A percentile compares a stretch with the other conserved stretches of the same genome.
phyloP scores from a whole-genome alignment of 768 basidiomycete genomes.

The Termitomyces sp. region DNA sequence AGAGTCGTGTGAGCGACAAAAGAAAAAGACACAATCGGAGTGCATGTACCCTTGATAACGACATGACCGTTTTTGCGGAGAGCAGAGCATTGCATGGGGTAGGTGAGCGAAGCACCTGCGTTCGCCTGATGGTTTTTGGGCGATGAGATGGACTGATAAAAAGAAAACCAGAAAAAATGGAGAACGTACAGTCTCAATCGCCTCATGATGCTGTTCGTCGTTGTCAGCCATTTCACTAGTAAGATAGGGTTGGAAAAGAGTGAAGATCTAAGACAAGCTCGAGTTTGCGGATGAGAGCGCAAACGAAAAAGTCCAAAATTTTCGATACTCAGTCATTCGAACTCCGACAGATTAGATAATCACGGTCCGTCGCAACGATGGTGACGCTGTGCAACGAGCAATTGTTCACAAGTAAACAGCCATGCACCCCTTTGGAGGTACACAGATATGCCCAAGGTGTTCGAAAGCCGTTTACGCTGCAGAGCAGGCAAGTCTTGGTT shows the following conservation, averaged over 20 bases:
- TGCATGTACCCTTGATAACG: conserved; percentile 78
- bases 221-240: conserved; percentile 77
- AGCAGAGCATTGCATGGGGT: conserved; percentile 94
- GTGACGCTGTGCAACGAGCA: neutral
- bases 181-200: conserved; percentile 70
- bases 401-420: conserved; percentile 10
- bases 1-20: conserved; percentile 5
- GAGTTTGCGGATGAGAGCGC: conserved; percentile 18
- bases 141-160: conserved; percentile 5
- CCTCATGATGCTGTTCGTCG: conserved; percentile 76
- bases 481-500: conserved; percentile 72
- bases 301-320: conserved; percentile 17
- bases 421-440: conserved; percentile 75
- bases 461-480: conserved; percentile 79
- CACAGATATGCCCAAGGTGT: conserved; percentile 72
- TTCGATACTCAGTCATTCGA: conserved; percentile 12
- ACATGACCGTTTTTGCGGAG: conserved; percentile 92
- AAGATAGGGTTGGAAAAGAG: conserved; percentile 21
- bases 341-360: conserved; percentile 23
- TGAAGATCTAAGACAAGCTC: conserved; percentile 20
- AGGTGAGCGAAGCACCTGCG: conserved; percentile 77
- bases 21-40: neutral
- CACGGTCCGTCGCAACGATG: conserved; percentile 1
- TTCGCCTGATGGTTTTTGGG: conserved; percentile 41
- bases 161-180: neutral